Evolutionary conservation across 495 filamentous ascomycete species (phyloP), one percentile per base, ranked within the genome.

Genomic region (Durotheca rogersii): DNA sequence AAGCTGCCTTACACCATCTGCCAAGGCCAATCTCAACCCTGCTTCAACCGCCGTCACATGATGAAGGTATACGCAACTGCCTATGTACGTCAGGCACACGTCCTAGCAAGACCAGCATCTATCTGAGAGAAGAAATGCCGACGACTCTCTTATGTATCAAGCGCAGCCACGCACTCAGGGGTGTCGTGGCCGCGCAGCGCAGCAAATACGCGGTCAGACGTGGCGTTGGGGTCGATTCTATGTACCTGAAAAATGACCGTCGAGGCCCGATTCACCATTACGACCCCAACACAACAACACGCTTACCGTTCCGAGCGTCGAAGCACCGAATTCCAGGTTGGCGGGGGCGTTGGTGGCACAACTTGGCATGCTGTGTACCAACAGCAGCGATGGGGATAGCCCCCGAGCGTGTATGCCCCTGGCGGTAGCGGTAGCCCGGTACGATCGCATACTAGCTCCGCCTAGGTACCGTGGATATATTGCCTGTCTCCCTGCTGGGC

Each of bases 291-390:
- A 59, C 50, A 47, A 35, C 56, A 47, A 35, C 56, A 43, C 49
- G 44, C 45, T 42, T 33, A 49, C 53, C 49, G 31, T 53, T 23
- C 56, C 56, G 56, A 34, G 51, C 41, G 41, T 45, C 51, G 50
- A 50, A 59, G 56, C 50, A 54, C 50, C 56, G 46, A 59, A 51
- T 59, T 21, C 56, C 56, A 59, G 32, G 56, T 25, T 10, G 50
- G 46, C 46, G 56, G 56, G n/a, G 23, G 48, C 36, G 46, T 51
- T 41, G 46, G 56, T 59, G 16, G 25, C 30, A 54, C 56, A 42
- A 44, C 41, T 49, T 49, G 37, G 18, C 32, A 54, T 59, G 56
- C 6, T 35, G 56, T 59, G 49, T 44, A 30, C 51, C 45, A 32
- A 42, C 46, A 45, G 43, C 41, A 43, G 35, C 16, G 30, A 52